Evolutionary conservation across 495 filamentous ascomycete genomes (phyloP), one percentile per base, ranked within the genome.

Genomic region (Penicillium antarcticum): DNA sequence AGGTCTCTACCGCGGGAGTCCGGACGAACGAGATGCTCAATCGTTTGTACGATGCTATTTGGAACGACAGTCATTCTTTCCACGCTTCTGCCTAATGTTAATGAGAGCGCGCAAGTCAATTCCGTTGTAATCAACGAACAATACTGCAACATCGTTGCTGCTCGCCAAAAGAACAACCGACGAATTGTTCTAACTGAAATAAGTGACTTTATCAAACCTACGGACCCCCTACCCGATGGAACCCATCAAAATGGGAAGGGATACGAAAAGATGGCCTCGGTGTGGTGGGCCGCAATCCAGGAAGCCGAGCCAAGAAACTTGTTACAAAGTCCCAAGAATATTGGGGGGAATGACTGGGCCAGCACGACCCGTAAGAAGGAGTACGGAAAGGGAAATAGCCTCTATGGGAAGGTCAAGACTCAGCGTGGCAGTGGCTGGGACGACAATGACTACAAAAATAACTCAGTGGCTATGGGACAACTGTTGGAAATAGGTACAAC

Each of bases 201-300:
- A 74, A 55, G 45, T 51, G 60, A 68, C 16, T 63, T 67, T 45
- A 57, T 77, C 21, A 35, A 26, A 10, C 2, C 34, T 5, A 45
- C 39, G 5, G 72, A 80, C 43, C 39, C 82, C 3, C 62, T 60
- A 0, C 21, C 21, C 26, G 79, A 82, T 52, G 67, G 62, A 5
- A 78, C 67, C 0, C 80, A 83, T 42, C 80, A 80, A 0, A 74
- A 60, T 13, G 73, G 79, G 35, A 47, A 17, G 1, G 80, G 79
- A 9, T 82, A 83, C 41, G 51, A 58, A 50, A 71, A 75, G 57
- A 82, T 84, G 80, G 76, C 80, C 9, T 55, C 69, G 2, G 63
- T 83, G 0, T 84, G 74, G 73, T 77, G 66, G 58, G 60, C 56
- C 0, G 78, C 69, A 4, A 62, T 82, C 14, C 53, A 47, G 12